Evolutionary conservation across 192 early-diverging fungal species (phyloP), one percentile per base, ranked within the genome.

Genomic region (Coemansia sp.): DNA sequence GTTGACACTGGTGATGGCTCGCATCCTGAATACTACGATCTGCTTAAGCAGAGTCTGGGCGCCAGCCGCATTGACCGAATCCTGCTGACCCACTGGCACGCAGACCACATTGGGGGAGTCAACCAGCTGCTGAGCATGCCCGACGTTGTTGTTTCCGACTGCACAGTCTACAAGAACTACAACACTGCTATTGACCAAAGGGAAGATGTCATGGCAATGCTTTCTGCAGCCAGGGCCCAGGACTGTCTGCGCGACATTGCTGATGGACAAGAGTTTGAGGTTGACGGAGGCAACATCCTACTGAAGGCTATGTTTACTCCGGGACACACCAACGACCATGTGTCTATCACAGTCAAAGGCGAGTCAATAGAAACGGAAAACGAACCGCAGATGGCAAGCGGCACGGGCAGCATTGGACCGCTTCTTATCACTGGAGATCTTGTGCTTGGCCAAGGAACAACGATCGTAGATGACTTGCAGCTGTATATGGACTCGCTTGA

Each of bases 271-370:
- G 64, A 79, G 18, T 91, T 95, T 72, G 29, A 64, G 18, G 82
- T 85, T 0, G 86, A 89, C 6, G 84, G 84, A 0, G 85, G 87
- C 12, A 90, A 86, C 0, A 80, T 86, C 9, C 87, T 83, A 0
- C 58, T 94, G 39, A 68, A 71, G 8, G 87, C 87, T 0, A 60
- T 92, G 6, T 80, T 87, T 66, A 93, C 95, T 0, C 93, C 93
- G 0, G 95, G 95, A 1, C 95, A 96, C 62, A 86, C 86, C 0
- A 66, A 84, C 23, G 93, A 96, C 59, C 95, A 96, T 64, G 84
- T 87, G 52, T 82, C 86, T 13, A 88, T 95, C 64, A 84, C 74
- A 29, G 70, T 93, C 16, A 75, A 86, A 34, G 86, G 89, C 61
- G 92, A 92, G 30, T 66, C 84, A 4, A 83, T 81, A 6, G 6